Evolutionary conservation across 2,329 filamentous ascomycete genomes (phyloP).

Genomic region (Eurotiales sp.): DNA sequence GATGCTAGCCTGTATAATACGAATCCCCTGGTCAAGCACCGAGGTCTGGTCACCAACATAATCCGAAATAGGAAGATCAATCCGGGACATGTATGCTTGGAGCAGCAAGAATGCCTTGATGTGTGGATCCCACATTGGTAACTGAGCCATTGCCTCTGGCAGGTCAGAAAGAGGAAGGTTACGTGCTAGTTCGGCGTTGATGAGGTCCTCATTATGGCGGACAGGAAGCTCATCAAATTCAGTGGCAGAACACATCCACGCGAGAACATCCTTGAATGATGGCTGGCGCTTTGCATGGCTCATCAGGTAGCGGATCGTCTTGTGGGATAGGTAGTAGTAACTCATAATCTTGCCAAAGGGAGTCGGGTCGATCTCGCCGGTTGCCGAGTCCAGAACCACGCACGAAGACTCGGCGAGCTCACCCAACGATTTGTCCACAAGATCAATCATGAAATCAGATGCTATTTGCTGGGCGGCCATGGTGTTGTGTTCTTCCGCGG

Average conservation of each 20-base stretch:
- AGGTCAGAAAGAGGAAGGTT: slow-evolving; percentile 67
- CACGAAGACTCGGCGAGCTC: slow-evolving; percentile 84
- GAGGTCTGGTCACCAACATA: slow-evolving; percentile 89
- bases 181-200: slow-evolving; percentile 84
- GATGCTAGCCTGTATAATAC: slow-evolving; percentile 92
- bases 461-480: slow-evolving; percentile 79
- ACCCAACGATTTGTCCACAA: slow-evolving; percentile 80
- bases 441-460: slow-evolving; percentile 89
- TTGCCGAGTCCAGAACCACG: slow-evolving; percentile 69
- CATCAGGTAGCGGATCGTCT: slow-evolving; percentile 83
- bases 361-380: slow-evolving; percentile 85
- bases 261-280: slow-evolving; percentile 74
- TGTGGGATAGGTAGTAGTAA: slow-evolving; percentile 97
- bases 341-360: slow-evolving; percentile 97
- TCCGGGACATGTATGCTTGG: slow-evolving; percentile 90
- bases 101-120: slow-evolving; percentile 92
- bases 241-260: slow-evolving; percentile 88
- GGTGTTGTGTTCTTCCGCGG: slow-evolving; percentile 85
- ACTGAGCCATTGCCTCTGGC: slow-evolving; percentile 52
- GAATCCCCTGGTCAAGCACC: slow-evolving; percentile 92
- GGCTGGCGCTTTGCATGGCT: slow-evolving; percentile 70
- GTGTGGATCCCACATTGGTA: slow-evolving; percentile 98
- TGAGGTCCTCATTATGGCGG: slow-evolving; percentile 95
- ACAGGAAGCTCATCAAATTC: slow-evolving; percentile 98
- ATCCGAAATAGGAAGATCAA: slow-evolving; percentile 90